These are phyloP conservation scores for Pisolithus tinctorius DNA, from an alignment of 768 basidiomycete species.

Conservation along the genomic window DNA sequence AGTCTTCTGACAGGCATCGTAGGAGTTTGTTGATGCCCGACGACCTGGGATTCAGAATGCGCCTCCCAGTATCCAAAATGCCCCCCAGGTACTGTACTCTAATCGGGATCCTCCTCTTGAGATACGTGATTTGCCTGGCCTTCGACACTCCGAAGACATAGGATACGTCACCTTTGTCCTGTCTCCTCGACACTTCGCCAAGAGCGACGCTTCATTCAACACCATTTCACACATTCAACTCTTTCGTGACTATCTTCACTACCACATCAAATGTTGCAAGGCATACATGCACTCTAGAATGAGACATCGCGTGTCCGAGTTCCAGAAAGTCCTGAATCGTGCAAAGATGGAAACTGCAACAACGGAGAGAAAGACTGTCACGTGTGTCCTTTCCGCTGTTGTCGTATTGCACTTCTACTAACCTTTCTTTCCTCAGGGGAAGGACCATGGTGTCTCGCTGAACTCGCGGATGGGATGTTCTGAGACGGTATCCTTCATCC, in stretches of 20 bases:
- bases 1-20: neutral
- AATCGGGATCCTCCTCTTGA: slow-evolving; percentile 96
- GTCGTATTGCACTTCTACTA: slow-evolving; percentile 5
- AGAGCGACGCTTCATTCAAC: slow-evolving; percentile 53
- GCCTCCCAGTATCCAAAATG: slow-evolving; percentile 88
- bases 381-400: slow-evolving; percentile 36
- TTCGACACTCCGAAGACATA: slow-evolving; percentile 79
- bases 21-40: slow-evolving; percentile 99
- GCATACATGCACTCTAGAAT: slow-evolving; percentile 99
- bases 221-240: slow-evolving; percentile 95
- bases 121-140: slow-evolving; percentile 78
- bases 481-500: neutral
- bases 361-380: slow-evolving; percentile 86
- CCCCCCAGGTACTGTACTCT: slow-evolving; percentile 94
- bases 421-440: slow-evolving; percentile 33
- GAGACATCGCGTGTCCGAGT: slow-evolving; percentile 89
- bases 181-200: slow-evolving; percentile 92
- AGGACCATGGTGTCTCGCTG: slow-evolving; percentile 52
- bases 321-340: slow-evolving; percentile 92
- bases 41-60: slow-evolving; percentile 25
- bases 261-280: slow-evolving; percentile 98
- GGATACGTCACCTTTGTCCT: slow-evolving; percentile 98
- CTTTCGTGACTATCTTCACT: slow-evolving; percentile 98
- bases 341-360: slow-evolving; percentile 88
- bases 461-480: slow-evolving; percentile 1